Evolutionary conservation across 805 yeast genomes (phyloP), one percentile per base, ranked within the genome.

Genomic region (Saturnispora gosingensis): DNA sequence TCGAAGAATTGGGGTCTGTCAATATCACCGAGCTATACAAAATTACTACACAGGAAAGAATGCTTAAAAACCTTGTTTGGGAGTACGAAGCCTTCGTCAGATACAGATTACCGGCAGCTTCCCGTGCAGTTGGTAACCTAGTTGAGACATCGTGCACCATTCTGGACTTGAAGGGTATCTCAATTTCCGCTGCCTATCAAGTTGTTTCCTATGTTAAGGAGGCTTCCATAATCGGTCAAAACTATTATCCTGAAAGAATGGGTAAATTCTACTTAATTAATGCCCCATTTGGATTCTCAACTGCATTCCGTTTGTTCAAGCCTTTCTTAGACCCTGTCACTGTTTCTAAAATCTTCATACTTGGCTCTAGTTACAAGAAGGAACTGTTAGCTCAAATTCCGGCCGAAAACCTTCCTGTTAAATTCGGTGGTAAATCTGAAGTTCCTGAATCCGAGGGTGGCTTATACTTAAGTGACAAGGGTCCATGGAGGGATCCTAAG

Each of bases 201-300:
- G 99, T 93, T 43, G 74, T 88, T 57, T 75, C 83, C 11, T 93
- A 89, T 69, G 95, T 93, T 51, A 82, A 83, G 67, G 97, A 90
- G 70, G 97, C 99, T 9, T 87, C 97, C 13, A 73, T 78, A 62
- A 88, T 93, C 61, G 97, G 98, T 54, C 99, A 93, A 75, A 88
- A 93, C 72, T 91, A 87, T 72, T 93, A 93, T 68, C 99, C 99
- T 15, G 99, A 93, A 76, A 85, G 98, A 71, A 93, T 93, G 99
- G 99, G 99, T 65, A 89, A 87, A 70, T 93, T 91, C 67, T 91
- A 89, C 72, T 73, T 90, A 61, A 88, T 93, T 71, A 93, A 93
- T 65, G 96, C 98, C 1, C 99, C 99, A 57, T 93, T 89, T 66
- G 99, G 99, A 2, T 93, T 93, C 72, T 81, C 96, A 38, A 83